phyloP scores from a whole-genome alignment of 805 yeast species.

The Torulaspora microellipsoides region DNA sequence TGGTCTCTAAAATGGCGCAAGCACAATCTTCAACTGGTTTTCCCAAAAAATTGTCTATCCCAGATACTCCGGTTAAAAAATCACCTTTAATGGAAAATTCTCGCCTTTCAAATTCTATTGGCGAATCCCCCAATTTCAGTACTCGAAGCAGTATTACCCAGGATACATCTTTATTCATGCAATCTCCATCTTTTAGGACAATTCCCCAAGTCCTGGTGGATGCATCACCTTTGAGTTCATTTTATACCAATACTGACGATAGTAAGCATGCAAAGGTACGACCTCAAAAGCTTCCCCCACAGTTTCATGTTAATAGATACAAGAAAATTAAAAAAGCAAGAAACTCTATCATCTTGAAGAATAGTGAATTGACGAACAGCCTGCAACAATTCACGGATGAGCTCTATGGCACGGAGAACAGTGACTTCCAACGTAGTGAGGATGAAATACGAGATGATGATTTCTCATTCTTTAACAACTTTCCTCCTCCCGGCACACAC shows the following conservation, averaged over 20 bases:
- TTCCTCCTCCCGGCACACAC: constrained; percentile 9
- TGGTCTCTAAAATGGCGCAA: constrained; percentile 27
- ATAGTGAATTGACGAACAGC: constrained; percentile 30
- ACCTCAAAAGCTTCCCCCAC: constrained; percentile 10
- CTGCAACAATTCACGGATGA: constrained; percentile 36
- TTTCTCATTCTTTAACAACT: constrained; percentile 14
- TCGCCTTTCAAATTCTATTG: constrained; percentile 11
- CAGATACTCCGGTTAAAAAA: constrained; percentile 33
- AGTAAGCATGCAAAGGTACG: constrained; percentile 6
- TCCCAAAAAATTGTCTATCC: constrained; percentile 26
- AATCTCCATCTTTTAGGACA: constrained; percentile 21
- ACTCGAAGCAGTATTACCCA: constrained; percentile 15
- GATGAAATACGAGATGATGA: constrained; percentile 6
- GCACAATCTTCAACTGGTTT: constrained; percentile 12
- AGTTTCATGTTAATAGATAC: constrained; percentile 15
- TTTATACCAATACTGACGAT: not conserved
- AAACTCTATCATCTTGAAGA: constrained; percentile 28
- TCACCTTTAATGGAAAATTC: constrained; percentile 22
- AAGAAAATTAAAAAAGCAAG: constrained; percentile 29
- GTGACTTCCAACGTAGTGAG: not conserved
- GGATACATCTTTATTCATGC: constrained; percentile 16
- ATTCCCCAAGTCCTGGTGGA: constrained; percentile 16
- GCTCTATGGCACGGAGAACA: constrained; percentile 29
- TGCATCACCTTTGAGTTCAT: constrained; percentile 20
- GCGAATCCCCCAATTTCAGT: constrained; percentile 15